Evolutionary conservation across 345 rosid genomes (phyloP).

Genomic region (Viola odorata): DNA sequence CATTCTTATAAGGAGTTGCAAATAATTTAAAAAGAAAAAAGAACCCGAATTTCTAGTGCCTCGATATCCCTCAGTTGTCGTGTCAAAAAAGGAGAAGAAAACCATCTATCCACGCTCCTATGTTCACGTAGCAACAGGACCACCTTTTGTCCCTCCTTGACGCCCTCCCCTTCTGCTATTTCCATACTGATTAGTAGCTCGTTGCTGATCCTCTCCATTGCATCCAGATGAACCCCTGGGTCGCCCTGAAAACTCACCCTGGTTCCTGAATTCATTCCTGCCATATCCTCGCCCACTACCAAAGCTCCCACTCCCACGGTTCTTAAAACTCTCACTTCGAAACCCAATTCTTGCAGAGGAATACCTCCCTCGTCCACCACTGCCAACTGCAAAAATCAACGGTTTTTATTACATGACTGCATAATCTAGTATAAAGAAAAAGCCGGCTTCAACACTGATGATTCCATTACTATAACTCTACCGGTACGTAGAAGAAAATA

Average conservation of each 20-base stretch:
- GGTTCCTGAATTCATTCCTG: slow-evolving; percentile 42
- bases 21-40: slow-evolving; percentile 4
- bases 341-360: slow-evolving; percentile 48
- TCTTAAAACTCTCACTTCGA: slow-evolving; percentile 46
- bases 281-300: slow-evolving; percentile 44
- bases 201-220: slow-evolving; percentile 36
- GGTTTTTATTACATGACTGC: not conserved
- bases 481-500: not conserved
- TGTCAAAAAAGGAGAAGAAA: slow-evolving; percentile 33
- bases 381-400: slow-evolving; percentile 10
- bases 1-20: slow-evolving; percentile 13
- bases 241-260: slow-evolving; percentile 51
- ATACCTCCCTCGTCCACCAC: slow-evolving; percentile 46
- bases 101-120: slow-evolving; percentile 9
- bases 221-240: slow-evolving; percentile 42
- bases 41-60: slow-evolving; percentile 18
- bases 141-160: slow-evolving; percentile 14
- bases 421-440: not conserved
- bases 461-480: not conserved
- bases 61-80: slow-evolving; percentile 21
- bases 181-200: slow-evolving; percentile 31
- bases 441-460: not conserved
- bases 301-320: slow-evolving; percentile 44
- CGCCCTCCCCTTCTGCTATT: slow-evolving; percentile 21
- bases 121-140: slow-evolving; percentile 11